Conservation (phyloP, 768 basidiomycete species). For the Tricholomella constricta region DNA sequence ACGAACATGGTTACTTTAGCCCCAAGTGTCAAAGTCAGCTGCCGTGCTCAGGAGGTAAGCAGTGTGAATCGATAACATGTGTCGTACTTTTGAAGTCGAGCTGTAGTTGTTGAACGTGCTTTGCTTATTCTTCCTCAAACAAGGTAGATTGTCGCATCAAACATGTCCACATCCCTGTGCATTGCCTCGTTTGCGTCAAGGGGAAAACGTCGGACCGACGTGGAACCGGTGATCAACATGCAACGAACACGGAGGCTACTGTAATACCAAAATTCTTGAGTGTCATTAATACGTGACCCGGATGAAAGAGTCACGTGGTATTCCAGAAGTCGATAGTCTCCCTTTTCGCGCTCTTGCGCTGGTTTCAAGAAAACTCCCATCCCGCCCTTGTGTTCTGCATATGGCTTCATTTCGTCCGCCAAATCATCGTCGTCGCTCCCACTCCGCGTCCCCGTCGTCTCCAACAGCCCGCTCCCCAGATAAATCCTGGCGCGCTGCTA, state of each 20-base stretch:
- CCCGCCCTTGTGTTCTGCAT: neutral
- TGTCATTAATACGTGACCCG: too few species aligned
- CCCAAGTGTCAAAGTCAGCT: constrained; percentile 1
- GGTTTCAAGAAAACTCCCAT: neutral
- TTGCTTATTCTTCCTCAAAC: neutral
- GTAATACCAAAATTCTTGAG: too few species aligned
- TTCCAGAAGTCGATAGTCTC: too few species aligned
- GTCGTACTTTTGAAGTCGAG: too few species aligned
- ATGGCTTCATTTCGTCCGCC: constrained; percentile 37
- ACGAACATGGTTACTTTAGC: constrained; percentile 4
- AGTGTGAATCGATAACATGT: too few species aligned
- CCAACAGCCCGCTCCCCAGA: constrained; percentile 36
- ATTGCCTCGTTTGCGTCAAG: too few species aligned
- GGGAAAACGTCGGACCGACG: constrained; percentile 1
- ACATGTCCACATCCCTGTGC: neutral
- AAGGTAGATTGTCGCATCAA: neutral
- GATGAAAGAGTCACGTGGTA: constrained; percentile 11
- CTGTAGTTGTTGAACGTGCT: constrained; percentile 3
- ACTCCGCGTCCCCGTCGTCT: constrained; percentile 47
- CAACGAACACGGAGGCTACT: too few species aligned
- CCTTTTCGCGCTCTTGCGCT: too few species aligned
- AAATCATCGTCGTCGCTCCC: constrained; percentile 53
- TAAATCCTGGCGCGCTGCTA: constrained; percentile 41
- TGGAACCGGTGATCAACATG: too few species aligned
- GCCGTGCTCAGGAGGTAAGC: too few species aligned